phyloP scores from a whole-genome alignment of 257 asterid genomes.

The Plectranthus barbatus region DNA sequence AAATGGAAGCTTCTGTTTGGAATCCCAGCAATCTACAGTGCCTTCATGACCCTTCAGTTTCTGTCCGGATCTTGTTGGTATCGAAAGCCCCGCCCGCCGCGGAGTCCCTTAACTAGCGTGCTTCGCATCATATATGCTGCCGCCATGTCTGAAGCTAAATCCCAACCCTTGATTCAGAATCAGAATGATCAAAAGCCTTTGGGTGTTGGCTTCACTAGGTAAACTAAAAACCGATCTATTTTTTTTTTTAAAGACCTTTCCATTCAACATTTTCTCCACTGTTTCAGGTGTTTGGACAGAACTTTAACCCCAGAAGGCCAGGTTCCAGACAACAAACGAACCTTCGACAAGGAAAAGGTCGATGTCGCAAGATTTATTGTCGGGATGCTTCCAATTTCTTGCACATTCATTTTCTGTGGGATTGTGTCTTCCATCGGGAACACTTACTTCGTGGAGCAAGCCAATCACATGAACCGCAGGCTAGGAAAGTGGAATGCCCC shows the following conservation, averaged over 20 bases:
- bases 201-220: background rate
- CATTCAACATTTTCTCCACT: too few species aligned
- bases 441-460: constrained; percentile 62
- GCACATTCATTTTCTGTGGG: constrained; percentile 38
- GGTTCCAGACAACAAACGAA: background rate
- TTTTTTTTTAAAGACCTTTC: too few species aligned
- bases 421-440: constrained; percentile 37
- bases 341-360: background rate
- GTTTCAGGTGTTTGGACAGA: background rate
- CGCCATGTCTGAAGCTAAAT: constrained; percentile 13
- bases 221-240: too few species aligned
- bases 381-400: constrained; percentile 41
- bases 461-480: constrained; percentile 36
- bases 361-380: background rate
- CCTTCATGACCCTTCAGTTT: constrained; percentile 23
- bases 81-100: background rate
- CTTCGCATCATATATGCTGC: constrained; percentile 36
- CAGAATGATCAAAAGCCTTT: background rate
- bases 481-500: constrained; percentile 47
- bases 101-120: constrained; percentile 28
- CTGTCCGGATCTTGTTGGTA: background rate
- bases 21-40: constrained; percentile 40
- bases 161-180: background rate
- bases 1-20: constrained; percentile 52
- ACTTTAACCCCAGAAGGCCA: background rate